Evolutionary conservation across 2,329 filamentous ascomycete species (phyloP), one percentile per base, ranked within the genome.

Genomic region (Daldinia sp.): DNA sequence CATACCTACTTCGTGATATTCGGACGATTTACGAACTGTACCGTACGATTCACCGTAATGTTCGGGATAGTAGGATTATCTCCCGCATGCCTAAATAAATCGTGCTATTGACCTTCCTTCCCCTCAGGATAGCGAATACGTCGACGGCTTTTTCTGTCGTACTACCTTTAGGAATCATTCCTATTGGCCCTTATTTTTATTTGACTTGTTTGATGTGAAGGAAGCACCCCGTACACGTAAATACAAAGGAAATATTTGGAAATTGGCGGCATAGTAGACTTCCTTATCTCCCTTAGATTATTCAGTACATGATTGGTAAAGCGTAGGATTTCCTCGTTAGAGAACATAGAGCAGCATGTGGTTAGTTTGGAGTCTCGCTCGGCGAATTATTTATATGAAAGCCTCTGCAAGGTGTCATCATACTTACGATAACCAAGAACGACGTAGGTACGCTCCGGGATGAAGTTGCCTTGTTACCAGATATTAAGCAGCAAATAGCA

Each of bases 351-450:
- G 23, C 35, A 50, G 19, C 15, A 27, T 48, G 6, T 19, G 11
- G 17, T 29, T 21, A 5, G 37, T 13, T 41, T 45, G 53, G 23
- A 49, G 53, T 9, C 30, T 62, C 45, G 54, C 50, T 62, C 58
- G 53, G 58, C 49, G 57, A 48, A 52, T 53, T 63, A 50, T 2
- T 62, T 63, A 60, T 51, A 60, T 58, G 43, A 58, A 50, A 8
- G 10, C n/a, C 43, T 4, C 55, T 63, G 57, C 64, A 41, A 30
- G 23, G 29, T 55, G 56, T 35, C 49, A 56, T 66, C 60, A 66
- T 52, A 35, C n/a, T 34, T 57, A 60, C 49, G 25, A 37, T 27
- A 35, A 19, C 17, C 29, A 35, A 19, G 21, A 9, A 54, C 48
- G 27, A 66, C 53, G 61, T 55, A 64, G 4, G 53, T 63, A 19